A percentile compares a stretch with the other conserved stretches of the same genome.
Evolutionary conservation across 2,329 filamentous ascomycete species (phyloP).

Genomic region (Epichloe coenophiala): DNA sequence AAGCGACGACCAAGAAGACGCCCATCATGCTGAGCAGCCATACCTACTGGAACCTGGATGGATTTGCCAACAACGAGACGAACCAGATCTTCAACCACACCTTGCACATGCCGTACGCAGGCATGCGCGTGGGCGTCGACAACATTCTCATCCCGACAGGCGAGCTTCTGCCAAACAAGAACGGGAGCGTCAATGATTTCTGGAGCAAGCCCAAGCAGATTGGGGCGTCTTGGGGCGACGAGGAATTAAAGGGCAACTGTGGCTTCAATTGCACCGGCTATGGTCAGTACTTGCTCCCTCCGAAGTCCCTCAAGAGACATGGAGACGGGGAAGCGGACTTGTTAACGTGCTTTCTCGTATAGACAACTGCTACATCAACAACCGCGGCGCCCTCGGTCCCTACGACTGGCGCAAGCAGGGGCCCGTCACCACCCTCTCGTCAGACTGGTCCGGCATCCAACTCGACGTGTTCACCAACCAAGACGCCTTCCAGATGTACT

Average conservation of each 20-base stretch:
- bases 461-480: constrained; percentile 75
- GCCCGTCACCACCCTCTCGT: constrained; percentile 54
- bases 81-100: constrained; percentile 55
- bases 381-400: constrained; percentile 41
- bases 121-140: constrained; percentile 55
- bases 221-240: constrained; percentile 51
- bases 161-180: constrained; percentile 55
- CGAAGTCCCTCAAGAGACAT: background rate
- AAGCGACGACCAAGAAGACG: constrained; percentile 60
- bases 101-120: constrained; percentile 58
- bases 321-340: background rate
- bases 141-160: constrained; percentile 63
- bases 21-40: constrained; percentile 69
- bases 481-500: constrained; percentile 79
- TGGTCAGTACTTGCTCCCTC: constrained; percentile 33
- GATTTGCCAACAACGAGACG: constrained; percentile 61
- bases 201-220: constrained; percentile 73
- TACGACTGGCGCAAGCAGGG: constrained; percentile 50
- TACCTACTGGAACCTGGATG: constrained; percentile 75
- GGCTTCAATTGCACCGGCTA: constrained; percentile 75
- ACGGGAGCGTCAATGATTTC: constrained; percentile 62
- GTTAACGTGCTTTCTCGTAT: background rate
- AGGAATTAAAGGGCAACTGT: constrained; percentile 58
- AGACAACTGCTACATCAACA: constrained; percentile 58
- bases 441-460: constrained; percentile 68